These are phyloP conservation scores for Lentinula guzmanii DNA, from an alignment of 768 basidiomycete genomes.

Conservation along the genomic window DNA sequence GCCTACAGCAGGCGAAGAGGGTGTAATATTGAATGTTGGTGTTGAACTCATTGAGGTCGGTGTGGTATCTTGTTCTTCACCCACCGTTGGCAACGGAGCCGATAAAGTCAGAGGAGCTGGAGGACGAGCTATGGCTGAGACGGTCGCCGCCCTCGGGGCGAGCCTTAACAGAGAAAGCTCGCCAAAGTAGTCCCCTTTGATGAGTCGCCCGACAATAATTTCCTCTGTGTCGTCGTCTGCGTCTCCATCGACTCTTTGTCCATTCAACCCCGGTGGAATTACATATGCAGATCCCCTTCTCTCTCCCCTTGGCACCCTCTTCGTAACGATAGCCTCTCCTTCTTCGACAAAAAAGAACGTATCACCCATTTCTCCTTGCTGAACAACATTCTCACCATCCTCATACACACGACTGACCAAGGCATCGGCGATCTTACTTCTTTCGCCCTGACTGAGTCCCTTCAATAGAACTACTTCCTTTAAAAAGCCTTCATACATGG, in stretches of 20 bases:
- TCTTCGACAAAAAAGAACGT: conserved; percentile 98
- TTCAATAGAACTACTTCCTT: conserved; percentile 85
- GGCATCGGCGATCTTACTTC: conserved; percentile 97
- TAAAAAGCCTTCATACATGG: conserved; percentile 96
- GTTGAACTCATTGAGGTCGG: not conserved
- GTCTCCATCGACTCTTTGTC: not conserved
- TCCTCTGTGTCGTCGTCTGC: conserved; percentile 50
- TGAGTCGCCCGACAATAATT: conserved; percentile 67
- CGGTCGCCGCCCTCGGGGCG: conserved; percentile 93
- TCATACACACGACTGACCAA: conserved; percentile 76
- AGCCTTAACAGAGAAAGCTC: conserved; percentile 87
- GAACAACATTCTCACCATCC: conserved; percentile 84
- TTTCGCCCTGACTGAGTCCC: conserved; percentile 79
- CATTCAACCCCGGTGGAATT: not conserved
- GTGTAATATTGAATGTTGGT: not conserved
- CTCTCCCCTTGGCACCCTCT: conserved; percentile 22
- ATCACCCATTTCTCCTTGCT: conserved; percentile 92
- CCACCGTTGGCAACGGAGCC: not conserved
- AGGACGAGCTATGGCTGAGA: conserved; percentile 65
- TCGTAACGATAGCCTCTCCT: conserved; percentile 84
- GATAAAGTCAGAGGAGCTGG: not conserved
- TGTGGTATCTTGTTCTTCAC: not conserved
- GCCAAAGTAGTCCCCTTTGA: conserved; percentile 97
- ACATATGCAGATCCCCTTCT: not conserved
- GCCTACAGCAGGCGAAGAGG: not conserved